Conservation (phyloP, 208 protist species). For the Blastocrithidia nonstop region DNA sequence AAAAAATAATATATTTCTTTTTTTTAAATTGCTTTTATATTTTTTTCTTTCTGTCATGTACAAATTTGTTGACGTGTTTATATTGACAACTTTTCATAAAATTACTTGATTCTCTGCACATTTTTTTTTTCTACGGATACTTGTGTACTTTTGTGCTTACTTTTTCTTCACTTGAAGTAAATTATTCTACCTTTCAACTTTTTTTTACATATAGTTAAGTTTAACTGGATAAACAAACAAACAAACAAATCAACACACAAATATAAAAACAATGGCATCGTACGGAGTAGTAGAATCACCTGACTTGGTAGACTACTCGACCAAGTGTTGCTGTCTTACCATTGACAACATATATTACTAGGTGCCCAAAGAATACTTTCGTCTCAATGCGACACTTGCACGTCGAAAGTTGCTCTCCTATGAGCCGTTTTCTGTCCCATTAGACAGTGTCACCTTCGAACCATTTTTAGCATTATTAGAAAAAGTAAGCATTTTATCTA, state of each 20-base stretch:
- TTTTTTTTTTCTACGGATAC: neutral
- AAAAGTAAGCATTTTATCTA: constrained; percentile 54
- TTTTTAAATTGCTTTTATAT: neutral
- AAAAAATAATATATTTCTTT: neutral
- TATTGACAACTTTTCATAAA: neutral
- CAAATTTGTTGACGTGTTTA: neutral
- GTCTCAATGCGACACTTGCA: constrained; percentile 30
- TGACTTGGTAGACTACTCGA: constrained; percentile 63
- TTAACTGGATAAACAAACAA: neutral
- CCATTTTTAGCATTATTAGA: constrained; percentile 46
- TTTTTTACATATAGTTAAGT: too few species aligned
- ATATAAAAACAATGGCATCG: constrained; percentile 22
- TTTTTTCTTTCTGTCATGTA: neutral
- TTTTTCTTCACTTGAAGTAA: neutral
- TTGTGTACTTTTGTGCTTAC: neutral
- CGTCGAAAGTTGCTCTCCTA: constrained; percentile 36
- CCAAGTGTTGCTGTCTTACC: constrained; percentile 65
- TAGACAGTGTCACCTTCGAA: constrained; percentile 31
- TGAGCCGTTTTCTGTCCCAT: constrained; percentile 52
- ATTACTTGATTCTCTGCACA: neutral
- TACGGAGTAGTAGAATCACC: constrained; percentile 53
- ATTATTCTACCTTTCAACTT: neutral
- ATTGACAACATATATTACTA: constrained; percentile 56
- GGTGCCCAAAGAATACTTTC: constrained; percentile 69
- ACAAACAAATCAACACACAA: neutral